Evolutionary conservation across 2,329 filamentous ascomycete genomes (phyloP), one percentile per base, ranked within the genome.

Genomic region (Geosmithia putterillii): DNA sequence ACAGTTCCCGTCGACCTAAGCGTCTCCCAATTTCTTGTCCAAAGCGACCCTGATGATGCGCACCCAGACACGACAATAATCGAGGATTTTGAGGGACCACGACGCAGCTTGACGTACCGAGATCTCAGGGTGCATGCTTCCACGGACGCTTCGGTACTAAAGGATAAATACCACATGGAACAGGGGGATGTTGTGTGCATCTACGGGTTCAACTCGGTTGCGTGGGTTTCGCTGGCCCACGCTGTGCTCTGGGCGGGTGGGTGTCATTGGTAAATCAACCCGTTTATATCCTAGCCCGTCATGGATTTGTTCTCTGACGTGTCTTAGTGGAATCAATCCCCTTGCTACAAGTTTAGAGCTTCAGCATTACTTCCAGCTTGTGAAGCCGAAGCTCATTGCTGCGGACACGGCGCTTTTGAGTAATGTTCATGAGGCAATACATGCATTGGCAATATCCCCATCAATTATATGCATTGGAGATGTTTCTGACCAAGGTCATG

Each of bases 41-140:
- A 44, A 3, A 50, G 43, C 5, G 50, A 56, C 41, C 50, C 53
- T 0, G 54, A 56, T 38, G 52, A 55, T 44, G 47, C 52, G 4
- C 44, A 47, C 14, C 37, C 46, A 6, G 48, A 50, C 20, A 48
- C 43, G n/a, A 38, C 47, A 1, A 48, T 56, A 36, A 40, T 53
- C 8, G 44, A 48, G 12, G 53, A 57, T 37, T 53, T 53, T 42
- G 53, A 52, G 2, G 38, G 47, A 21, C 49, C 49, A 2, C 22
- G 14, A 10, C 35, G 42, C 4, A 36, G 43, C 19, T 39, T 52
- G 23, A 53, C 51, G 9, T 51, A 51, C 32, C 34, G 41, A 20
- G 44, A 40, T 14, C 46, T 52, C 9, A 46, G 51, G 2, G n/a
- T 36, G 7, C 44, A 47, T 10, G 49, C 51, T n/a, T 40, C 49